Evolutionary conservation across 768 basidiomycete genomes (phyloP).

Genomic region (Boletus sensibilis): DNA sequence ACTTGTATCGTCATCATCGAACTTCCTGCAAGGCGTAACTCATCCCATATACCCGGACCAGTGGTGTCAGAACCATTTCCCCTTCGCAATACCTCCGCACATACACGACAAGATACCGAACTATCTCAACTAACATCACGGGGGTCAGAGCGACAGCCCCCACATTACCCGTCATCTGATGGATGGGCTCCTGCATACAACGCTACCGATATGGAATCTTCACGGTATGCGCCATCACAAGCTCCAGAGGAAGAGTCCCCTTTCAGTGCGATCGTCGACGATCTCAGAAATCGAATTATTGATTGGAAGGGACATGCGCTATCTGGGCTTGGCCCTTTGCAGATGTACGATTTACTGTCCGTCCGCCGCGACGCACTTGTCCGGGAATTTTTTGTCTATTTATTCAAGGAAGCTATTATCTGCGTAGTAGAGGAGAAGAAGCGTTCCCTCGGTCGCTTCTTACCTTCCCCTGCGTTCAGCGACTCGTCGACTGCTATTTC

Average conservation of each 20-base stretch:
- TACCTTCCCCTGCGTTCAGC: conserved; percentile 60
- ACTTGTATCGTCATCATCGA: conserved; percentile 95
- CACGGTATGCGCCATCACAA: conserved; percentile 28
- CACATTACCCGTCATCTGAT: conserved; percentile 20
- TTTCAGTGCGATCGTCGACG: conserved; percentile 82
- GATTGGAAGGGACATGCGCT: conserved; percentile 96
- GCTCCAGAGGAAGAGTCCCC: conserved; percentile 63
- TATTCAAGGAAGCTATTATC: conserved; percentile 97
- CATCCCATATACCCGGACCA: conserved; percentile 52
- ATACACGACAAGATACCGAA: conserved; percentile 24
- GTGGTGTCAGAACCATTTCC: conserved; percentile 49
- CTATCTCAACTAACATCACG: conserved; percentile 10
- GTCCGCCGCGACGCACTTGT: conserved; percentile 88
- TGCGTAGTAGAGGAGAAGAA: conserved; percentile 98
- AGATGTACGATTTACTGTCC: conserved; percentile 89
- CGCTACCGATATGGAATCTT: conserved; percentile 32
- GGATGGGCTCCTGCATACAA: conserved; percentile 29
- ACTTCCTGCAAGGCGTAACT: conserved; percentile 72
- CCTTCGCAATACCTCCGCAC: conserved; percentile 27
- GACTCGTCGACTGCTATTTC: conserved; percentile 47
- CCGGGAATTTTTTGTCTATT: conserved; percentile 93
- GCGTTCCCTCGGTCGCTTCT: conserved; percentile 69
- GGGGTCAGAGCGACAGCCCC: conserved; percentile 16
- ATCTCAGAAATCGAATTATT: conserved; percentile 84
- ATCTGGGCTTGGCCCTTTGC: conserved; percentile 83